Evolutionary conservation across 352 stramenopile genomes (phyloP).

Genomic region (Pythium myriotylum): DNA sequence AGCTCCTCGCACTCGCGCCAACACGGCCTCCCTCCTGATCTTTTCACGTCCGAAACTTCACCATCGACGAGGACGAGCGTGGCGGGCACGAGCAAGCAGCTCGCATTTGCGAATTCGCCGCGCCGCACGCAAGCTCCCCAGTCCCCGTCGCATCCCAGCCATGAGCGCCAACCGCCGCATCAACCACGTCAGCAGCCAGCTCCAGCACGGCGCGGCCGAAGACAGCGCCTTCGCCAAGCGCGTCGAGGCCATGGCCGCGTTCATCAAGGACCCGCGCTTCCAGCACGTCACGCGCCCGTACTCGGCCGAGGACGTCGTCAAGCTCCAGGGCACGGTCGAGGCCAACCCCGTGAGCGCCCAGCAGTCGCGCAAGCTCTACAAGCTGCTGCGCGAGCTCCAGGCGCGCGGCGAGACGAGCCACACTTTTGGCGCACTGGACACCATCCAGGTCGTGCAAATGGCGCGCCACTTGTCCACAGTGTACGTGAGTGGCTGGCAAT

Average conservation of each 20-base stretch:
- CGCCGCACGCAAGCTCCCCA: conserved; percentile 2
- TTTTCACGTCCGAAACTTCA: conserved; percentile 36
- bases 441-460: conserved; percentile 96
- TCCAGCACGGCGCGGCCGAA: conserved; percentile 52
- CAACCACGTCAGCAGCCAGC: conserved; percentile 69
- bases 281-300: conserved; percentile 82
- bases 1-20: conserved; percentile 6
- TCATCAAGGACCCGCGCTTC: conserved; percentile 77
- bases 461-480: conserved; percentile 94
- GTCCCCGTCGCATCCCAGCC: background rate
- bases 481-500: conserved; percentile 98
- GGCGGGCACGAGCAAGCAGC: background rate
- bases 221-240: conserved; percentile 65
- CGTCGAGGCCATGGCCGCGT: conserved; percentile 73
- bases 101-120: conserved; percentile 29
- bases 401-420: conserved; percentile 78
- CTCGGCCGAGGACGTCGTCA: conserved; percentile 81
- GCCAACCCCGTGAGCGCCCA: conserved; percentile 46
- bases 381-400: conserved; percentile 84
- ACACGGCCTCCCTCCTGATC: conserved; percentile 25
- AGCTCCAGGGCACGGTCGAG: conserved; percentile 79
- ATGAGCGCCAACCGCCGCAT: conserved; percentile 80
- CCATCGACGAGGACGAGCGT: conserved; percentile 22
- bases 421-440: conserved; percentile 90
- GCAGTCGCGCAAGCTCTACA: conserved; percentile 86